Conservation (phyloP, 1,139 yeast genomes). For the Chernovozyma sophiae-reginae region DNA sequence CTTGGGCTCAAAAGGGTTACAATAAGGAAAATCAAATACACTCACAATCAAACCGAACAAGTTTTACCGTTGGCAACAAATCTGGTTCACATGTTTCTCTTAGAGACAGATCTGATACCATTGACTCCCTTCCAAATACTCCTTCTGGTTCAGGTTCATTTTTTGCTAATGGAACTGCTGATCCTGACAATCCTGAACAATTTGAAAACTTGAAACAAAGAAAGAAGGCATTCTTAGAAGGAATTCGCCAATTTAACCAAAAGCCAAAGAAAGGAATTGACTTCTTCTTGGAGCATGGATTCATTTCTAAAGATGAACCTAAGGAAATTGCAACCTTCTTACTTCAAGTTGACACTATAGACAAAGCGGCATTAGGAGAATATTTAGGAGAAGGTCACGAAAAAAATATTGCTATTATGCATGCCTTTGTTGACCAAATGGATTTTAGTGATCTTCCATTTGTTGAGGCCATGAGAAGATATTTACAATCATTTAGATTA, state of each 20-base stretch:
- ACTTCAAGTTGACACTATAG: conserved; percentile 73
- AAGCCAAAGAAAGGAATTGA: conserved; percentile 80
- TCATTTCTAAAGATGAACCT: conserved; percentile 61
- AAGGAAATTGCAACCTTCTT: conserved; percentile 69
- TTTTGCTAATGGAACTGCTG: conserved; percentile 25
- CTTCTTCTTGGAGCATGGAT: conserved; percentile 56
- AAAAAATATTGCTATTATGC: conserved; percentile 78
- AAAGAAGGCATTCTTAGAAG: conserved; percentile 77
- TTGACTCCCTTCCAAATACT: conserved; percentile 34
- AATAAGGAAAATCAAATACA: conserved; percentile 4
- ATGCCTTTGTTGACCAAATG: conserved; percentile 86
- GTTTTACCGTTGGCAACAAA: conserved; percentile 6
- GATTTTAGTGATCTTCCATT: conserved; percentile 67
- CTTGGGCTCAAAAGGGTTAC: conserved; percentile 85
- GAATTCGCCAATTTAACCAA: conserved; percentile 73
- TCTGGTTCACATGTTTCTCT: conserved; percentile 18
- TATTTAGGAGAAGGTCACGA: conserved; percentile 88
- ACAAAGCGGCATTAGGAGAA: conserved; percentile 84
- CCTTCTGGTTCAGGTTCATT: conserved; percentile 29
- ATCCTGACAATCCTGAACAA: conserved; percentile 72
- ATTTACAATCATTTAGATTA: conserved; percentile 82
- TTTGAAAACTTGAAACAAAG: conserved; percentile 82
- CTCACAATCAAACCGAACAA: neutral
- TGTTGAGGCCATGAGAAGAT: conserved; percentile 80
- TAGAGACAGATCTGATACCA: conserved; percentile 39